Conservation (phyloP, 257 asterid species). For the Leptodermis oblonga region DNA sequence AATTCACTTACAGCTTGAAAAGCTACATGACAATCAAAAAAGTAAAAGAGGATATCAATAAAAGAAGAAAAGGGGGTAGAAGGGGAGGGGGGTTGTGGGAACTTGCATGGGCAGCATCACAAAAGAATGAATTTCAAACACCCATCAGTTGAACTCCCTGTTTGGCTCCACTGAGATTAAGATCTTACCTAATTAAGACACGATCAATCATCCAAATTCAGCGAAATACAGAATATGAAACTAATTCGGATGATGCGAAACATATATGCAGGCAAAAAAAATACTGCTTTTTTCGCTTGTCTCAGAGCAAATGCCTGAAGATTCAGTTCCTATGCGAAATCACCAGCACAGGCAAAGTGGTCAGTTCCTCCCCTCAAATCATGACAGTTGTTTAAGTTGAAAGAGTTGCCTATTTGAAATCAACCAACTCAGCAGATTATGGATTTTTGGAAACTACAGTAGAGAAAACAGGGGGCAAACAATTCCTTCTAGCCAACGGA, state of each 20-base stretch:
- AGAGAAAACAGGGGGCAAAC: background rate
- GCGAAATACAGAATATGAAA: background rate
- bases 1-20: background rate
- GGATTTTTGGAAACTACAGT: background rate
- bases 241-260: background rate
- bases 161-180: background rate
- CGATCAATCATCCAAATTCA: background rate
- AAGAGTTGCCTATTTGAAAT: background rate
- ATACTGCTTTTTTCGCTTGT: slow-evolving; percentile 8
- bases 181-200: background rate
- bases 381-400: background rate
- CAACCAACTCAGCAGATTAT: background rate
- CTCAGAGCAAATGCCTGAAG: background rate
- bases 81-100: background rate
- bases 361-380: slow-evolving; percentile 1
- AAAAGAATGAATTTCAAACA: background rate
- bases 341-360: background rate
- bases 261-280: background rate
- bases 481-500: background rate
- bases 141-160: background rate
- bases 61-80: background rate
- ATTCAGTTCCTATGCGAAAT: background rate
- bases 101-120: background rate
- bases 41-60: background rate
- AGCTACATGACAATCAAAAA: background rate